phyloP scores from a whole-genome alignment of 2,329 filamentous ascomycete species.

The Mollisia scopiformis region DNA sequence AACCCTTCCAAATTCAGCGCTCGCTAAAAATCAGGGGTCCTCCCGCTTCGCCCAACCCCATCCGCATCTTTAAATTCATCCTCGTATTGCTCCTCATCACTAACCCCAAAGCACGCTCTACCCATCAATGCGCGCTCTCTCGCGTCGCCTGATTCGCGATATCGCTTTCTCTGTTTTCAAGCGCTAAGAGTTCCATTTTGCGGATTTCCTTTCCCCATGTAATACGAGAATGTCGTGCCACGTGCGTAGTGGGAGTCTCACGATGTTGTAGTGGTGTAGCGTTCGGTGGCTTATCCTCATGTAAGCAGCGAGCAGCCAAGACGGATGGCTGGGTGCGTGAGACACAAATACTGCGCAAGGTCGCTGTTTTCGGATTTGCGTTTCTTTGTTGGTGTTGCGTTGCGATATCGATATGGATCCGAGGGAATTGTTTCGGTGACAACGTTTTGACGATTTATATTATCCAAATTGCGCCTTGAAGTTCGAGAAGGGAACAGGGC shows the following conservation, averaged over 20 bases:
- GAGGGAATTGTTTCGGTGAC: not conserved
- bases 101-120: not conserved
- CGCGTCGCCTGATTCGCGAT: not conserved
- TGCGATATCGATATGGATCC: not conserved
- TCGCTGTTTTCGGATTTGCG: not conserved
- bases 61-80: not conserved
- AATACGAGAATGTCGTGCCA: not conserved
- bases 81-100: not conserved
- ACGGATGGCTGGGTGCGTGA: not conserved
- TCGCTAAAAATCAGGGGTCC: too few relatives aligned
- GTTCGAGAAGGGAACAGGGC: not conserved
- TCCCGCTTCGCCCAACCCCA: not conserved
- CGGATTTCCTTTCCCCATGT: not conserved
- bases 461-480: too few relatives aligned
- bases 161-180: not conserved
- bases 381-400: not conserved
- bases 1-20: too few relatives aligned
- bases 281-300: not conserved
- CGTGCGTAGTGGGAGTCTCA: not conserved
- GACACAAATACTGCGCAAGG: not conserved
- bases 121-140: not conserved
- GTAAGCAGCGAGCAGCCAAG: not conserved
- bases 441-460: too few relatives aligned
- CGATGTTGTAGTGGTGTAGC: not conserved
- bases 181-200: not conserved